These are phyloP conservation scores for Kondoa malvinella DNA, from an alignment of 768 basidiomycete species.

Conservation along the genomic window DNA sequence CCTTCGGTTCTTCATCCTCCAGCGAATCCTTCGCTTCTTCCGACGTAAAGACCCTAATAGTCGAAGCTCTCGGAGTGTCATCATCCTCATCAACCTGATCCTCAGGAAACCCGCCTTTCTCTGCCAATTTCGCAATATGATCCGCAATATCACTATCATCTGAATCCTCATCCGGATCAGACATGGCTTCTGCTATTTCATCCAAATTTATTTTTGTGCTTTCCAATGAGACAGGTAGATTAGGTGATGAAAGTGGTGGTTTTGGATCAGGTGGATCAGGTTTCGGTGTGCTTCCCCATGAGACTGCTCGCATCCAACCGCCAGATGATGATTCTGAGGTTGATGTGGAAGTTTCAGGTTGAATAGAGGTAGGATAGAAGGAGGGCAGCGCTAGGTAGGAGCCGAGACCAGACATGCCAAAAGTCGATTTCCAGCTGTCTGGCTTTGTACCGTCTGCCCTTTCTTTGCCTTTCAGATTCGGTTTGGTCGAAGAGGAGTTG, in stretches of 20 bases:
- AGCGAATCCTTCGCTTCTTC: too few species aligned
- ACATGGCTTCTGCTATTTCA: conserved; percentile 6
- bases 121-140: conserved; percentile 1
- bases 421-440: conserved; percentile 3
- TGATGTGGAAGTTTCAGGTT: too few species aligned
- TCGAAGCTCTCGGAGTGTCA: not conserved
- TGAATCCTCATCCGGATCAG: not conserved
- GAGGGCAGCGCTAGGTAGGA: conserved; percentile 5
- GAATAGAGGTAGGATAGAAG: not conserved
- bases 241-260: not conserved
- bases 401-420: not conserved
- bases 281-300: not conserved
- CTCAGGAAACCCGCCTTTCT: not conserved
- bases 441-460: not conserved
- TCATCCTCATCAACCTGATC: not conserved
- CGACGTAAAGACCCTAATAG: not conserved
- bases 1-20: too few species aligned
- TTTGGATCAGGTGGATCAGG: not conserved
- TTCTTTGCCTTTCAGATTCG: not conserved
- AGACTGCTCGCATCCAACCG: not conserved
- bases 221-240: not conserved
- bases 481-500: not conserved
- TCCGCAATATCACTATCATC: conserved; percentile 4
- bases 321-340: not conserved
- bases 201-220: not conserved